phyloP scores from a whole-genome alignment of 805 yeast species.

The Yamadazyma sp. region DNA sequence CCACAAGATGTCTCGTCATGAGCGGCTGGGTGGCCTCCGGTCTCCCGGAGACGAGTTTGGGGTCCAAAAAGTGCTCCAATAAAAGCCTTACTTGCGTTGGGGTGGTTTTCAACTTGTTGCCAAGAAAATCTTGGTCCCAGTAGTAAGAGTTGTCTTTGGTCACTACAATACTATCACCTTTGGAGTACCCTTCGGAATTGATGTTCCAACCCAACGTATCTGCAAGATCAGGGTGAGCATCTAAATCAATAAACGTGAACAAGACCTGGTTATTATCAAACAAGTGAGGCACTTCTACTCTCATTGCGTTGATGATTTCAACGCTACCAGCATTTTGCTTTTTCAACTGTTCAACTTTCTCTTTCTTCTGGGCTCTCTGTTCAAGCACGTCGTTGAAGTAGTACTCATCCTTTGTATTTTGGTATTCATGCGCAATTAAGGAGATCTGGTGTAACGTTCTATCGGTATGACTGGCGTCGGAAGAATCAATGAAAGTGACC shows the following conservation, averaged over 20 bases:
- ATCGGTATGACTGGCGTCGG: slow-evolving; percentile 31
- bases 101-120: slow-evolving; percentile 33
- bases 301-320: slow-evolving; percentile 48
- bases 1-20: slow-evolving; percentile 31
- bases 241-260: slow-evolving; percentile 52
- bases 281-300: slow-evolving; percentile 49
- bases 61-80: slow-evolving; percentile 39
- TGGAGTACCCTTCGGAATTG: slow-evolving; percentile 28
- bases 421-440: slow-evolving; percentile 49
- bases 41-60: slow-evolving; percentile 19
- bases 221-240: slow-evolving; percentile 31
- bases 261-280: slow-evolving; percentile 43
- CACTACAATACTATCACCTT: slow-evolving; percentile 60
- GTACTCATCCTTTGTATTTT: slow-evolving; percentile 41
- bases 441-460: slow-evolving; percentile 40
- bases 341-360: slow-evolving; percentile 41
- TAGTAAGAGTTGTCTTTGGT: slow-evolving; percentile 40
- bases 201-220: slow-evolving; percentile 37
- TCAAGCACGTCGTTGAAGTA: slow-evolving; percentile 33
- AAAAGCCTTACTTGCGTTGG: slow-evolving; percentile 35
- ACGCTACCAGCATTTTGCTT: slow-evolving; percentile 42
- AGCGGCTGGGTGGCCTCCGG: slow-evolving; percentile 1
- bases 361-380: slow-evolving; percentile 38
- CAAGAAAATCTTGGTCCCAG: slow-evolving; percentile 36
- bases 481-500: slow-evolving; percentile 47